Evolutionary conservation across 1,139 yeast species (phyloP), one percentile per base, ranked within the genome.

Genomic region (Blastobotrys niveus): DNA sequence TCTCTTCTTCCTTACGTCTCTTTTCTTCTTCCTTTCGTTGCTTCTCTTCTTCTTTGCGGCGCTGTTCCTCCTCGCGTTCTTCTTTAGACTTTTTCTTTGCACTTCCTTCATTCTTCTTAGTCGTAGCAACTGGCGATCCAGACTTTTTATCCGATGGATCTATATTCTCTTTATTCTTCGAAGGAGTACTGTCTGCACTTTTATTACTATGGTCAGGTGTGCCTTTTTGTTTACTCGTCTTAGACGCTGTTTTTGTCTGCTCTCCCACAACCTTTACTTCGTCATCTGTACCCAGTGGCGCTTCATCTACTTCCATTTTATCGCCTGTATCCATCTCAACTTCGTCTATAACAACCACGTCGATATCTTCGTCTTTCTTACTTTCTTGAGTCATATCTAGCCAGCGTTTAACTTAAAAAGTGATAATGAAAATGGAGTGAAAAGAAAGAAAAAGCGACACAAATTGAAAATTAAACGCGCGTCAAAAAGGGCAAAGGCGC

Each of bases 1-100:
- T 29, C 15, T 39, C 40, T 30, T 42, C 48, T 20, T 29, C 40
- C 34, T 27, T 41, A 18, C 34, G 39, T 3, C 41, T 42, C 34
- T 41, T 42, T 41, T 51, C 49, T 21, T 33, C 36, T 21, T 31
- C 34, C 12, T 19, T 30, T 25, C 34, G 34, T 31, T 12, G 14
- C 39, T 33, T 33, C 14, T 26, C 34, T 24, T 34, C 39, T 12
- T 38, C 42, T 24, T 19, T 18, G n/a, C 24, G 33, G 10, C 38
- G 38, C 21, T 34, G 19, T 14, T 32, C 38, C 42, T 38, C 22
- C 26, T 18, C 31, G 19, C 33, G 19, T 31, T 27, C 41, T 7
- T 20, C 34, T 3, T 30, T 38, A 17, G n/a, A 15, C 20, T n/a
- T 38, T 38, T 29, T 37, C 40, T 15, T 33, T 36, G 14, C 5